phyloP scores from a whole-genome alignment of 768 basidiomycete species.

The Lyophyllum semitale region DNA sequence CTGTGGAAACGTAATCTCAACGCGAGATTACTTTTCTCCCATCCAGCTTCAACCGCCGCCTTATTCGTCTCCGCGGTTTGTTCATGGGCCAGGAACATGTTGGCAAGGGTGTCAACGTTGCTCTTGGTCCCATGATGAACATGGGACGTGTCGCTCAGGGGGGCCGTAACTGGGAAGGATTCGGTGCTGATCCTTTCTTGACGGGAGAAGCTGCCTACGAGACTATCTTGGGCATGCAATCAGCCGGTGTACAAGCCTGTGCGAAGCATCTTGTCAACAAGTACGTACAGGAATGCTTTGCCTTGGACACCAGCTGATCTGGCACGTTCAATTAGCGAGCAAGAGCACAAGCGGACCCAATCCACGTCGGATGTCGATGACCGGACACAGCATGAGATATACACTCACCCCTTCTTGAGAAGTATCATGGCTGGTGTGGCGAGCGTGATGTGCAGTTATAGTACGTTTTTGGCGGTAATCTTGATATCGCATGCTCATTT shows the following conservation, averaged over 20 bases:
- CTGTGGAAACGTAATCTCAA: neutral
- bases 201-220: constrained; percentile 78
- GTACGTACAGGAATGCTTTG: constrained; percentile 35
- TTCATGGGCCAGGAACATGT: constrained; percentile 83
- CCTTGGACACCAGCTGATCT: neutral
- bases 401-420: constrained; percentile 67
- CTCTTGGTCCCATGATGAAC: constrained; percentile 85
- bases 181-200: constrained; percentile 88
- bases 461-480: constrained; percentile 32
- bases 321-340: constrained; percentile 46
- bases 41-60: constrained; percentile 68
- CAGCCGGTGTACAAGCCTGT: constrained; percentile 79
- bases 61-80: constrained; percentile 75
- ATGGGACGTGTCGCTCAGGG: constrained; percentile 77
- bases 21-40: constrained; percentile 1
- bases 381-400: constrained; percentile 76
- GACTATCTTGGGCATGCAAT: constrained; percentile 82
- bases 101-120: constrained; percentile 83
- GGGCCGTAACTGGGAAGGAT: constrained; percentile 95
- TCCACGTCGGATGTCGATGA: constrained; percentile 76
- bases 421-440: constrained; percentile 76
- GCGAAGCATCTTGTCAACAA: constrained; percentile 85
- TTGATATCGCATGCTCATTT: neutral
- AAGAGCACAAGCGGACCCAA: constrained; percentile 60
- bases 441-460: constrained; percentile 78